Conservation (phyloP, 1,139 yeast genomes). For the Chernovozyma aurita region DNA sequence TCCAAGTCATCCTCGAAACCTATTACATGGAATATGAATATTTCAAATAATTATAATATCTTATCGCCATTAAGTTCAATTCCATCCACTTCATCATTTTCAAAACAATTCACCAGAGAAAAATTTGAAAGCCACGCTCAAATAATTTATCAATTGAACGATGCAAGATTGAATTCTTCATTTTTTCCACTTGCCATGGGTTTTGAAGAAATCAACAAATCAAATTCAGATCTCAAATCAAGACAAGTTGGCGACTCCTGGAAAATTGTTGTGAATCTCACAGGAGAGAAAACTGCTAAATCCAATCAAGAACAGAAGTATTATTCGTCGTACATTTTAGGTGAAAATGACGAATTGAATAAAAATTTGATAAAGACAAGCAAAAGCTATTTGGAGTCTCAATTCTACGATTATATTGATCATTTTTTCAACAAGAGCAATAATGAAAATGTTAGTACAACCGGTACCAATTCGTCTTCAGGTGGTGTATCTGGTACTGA, state of each 20-base stretch:
- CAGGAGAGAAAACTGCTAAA: constrained; percentile 33
- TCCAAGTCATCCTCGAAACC: not conserved
- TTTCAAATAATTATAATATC: constrained; percentile 22
- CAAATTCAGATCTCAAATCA: constrained; percentile 51
- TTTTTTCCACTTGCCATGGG: constrained; percentile 49
- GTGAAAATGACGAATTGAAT: constrained; percentile 25
- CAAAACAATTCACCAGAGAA: constrained; percentile 41
- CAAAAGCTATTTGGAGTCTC: constrained; percentile 61
- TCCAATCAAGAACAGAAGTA: constrained; percentile 45
- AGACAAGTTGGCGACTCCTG: constrained; percentile 64
- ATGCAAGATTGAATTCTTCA: constrained; percentile 52
- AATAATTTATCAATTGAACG: constrained; percentile 65
- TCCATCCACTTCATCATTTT: constrained; percentile 15
- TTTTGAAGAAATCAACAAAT: constrained; percentile 50
- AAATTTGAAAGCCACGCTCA: constrained; percentile 74
- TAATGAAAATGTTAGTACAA: not conserved
- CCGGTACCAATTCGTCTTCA: not conserved
- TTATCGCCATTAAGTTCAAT: constrained; percentile 28
- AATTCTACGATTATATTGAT: constrained; percentile 73
- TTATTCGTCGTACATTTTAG: constrained; percentile 28
- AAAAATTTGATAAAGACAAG: constrained; percentile 54
- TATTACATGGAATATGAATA: constrained; percentile 3
- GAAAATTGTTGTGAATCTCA: constrained; percentile 47
- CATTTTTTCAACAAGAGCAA: constrained; percentile 57
- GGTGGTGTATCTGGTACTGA: not conserved